These are phyloP conservation scores for Gnomoniopsis sp. DNA, from an alignment of 2,329 filamentous ascomycete genomes.

Conservation along the genomic window DNA sequence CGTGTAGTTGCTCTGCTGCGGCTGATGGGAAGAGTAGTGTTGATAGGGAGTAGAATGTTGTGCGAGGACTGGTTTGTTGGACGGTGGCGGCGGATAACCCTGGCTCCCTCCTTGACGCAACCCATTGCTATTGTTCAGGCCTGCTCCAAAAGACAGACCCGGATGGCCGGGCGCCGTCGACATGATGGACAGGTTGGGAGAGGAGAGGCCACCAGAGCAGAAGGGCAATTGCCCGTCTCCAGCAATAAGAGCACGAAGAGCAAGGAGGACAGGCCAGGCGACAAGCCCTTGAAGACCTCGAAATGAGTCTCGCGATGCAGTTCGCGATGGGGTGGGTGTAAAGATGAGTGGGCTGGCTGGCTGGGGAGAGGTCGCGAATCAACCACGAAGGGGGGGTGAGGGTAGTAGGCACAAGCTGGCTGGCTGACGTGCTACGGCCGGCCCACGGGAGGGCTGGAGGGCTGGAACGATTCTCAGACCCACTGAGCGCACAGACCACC, in stretches of 20 bases:
- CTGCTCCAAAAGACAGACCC: conserved; percentile 43
- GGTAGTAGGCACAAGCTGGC: neutral
- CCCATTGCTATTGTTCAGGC: conserved; percentile 32
- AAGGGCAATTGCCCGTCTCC: neutral
- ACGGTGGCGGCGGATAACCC: conserved; percentile 39
- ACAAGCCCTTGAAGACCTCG: neutral
- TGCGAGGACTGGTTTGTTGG: conserved; percentile 51
- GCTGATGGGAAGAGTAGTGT: conserved; percentile 51
- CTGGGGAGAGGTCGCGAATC: neutral
- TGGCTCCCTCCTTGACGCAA: conserved; percentile 46
- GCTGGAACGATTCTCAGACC: neutral
- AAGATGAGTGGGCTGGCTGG: neutral
- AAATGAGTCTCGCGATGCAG: neutral
- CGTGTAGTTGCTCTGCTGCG: conserved; percentile 43
- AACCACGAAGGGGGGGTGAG: neutral
- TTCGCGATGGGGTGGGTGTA: conserved; percentile 11
- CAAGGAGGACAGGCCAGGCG: neutral
- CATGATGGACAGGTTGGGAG: conserved; percentile 21
- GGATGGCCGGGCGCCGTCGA: conserved; percentile 46
- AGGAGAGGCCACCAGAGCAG: neutral
- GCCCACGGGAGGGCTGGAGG: neutral
- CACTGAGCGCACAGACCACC: neutral
- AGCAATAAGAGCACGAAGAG: neutral
- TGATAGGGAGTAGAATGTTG: conserved; percentile 55
- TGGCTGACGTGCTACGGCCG: neutral